A percentile compares a stretch with the other conserved stretches of the same genome.
Conservation (phyloP, 441 rosid species). For the Pelargonium fulgidum region DNA sequence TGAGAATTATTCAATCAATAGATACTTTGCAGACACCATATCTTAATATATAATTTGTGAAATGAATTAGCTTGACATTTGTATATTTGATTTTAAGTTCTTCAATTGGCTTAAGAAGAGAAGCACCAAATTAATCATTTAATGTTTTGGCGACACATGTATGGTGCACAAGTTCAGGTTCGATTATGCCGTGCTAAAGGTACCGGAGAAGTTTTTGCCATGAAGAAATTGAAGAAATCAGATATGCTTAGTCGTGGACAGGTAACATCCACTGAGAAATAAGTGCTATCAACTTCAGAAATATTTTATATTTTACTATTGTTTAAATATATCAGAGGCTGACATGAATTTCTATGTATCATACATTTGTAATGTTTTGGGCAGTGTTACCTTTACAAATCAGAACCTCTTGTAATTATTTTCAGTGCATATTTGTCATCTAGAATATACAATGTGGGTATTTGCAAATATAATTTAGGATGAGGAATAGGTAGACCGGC, state of each 20-base stretch:
- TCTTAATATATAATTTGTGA: background rate
- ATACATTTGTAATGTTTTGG: background rate
- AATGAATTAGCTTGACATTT: background rate
- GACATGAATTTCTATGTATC: background rate
- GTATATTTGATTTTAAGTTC: background rate
- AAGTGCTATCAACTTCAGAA: too few relatives aligned
- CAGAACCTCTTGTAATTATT: background rate
- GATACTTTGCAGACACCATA: background rate
- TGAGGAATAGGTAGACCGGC: background rate
- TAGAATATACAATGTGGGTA: background rate
- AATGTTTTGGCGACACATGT: background rate
- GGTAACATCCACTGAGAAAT: slow-evolving; percentile 36
- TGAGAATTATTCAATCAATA: background rate
- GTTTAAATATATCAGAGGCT: background rate
- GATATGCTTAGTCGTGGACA: slow-evolving; percentile 95
- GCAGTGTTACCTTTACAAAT: background rate
- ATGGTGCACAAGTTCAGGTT: slow-evolving; percentile 42
- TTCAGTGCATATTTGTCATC: background rate
- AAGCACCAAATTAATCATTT: background rate
- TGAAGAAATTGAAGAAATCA: slow-evolving; percentile 96
- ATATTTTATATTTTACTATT: background rate
- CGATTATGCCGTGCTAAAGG: slow-evolving; percentile 80
- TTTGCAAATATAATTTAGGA: background rate
- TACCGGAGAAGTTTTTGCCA: slow-evolving; percentile 88
- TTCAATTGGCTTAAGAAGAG: background rate